These are phyloP conservation scores for Cytospora chrysosperma DNA, from an alignment of 2,329 filamentous ascomycete species.

Conservation along the genomic window DNA sequence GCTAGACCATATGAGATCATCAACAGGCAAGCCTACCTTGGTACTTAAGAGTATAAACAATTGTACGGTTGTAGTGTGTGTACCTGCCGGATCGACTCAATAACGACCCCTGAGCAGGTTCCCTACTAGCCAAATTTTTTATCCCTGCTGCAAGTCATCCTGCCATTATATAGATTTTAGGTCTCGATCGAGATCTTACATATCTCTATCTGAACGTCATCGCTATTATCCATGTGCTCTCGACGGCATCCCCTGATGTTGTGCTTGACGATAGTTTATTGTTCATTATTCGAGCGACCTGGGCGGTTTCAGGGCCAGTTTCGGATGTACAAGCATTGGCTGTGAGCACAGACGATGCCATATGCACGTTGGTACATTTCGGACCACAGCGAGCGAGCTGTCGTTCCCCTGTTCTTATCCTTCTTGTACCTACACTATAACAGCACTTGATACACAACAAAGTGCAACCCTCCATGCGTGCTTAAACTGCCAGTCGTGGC, in stretches of 20 bases:
- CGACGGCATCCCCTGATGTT: constrained; percentile 1
- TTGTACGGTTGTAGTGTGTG: too few relatives aligned
- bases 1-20: too few relatives aligned
- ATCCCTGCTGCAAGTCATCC: constrained; percentile 15
- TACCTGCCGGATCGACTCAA: neutral
- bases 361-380: neutral
- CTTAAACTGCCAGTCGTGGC: constrained; percentile 7
- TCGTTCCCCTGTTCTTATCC: neutral
- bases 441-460: constrained; percentile 2
- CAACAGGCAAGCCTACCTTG: too few relatives aligned
- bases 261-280: constrained; percentile 3
- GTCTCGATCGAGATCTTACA: constrained; percentile 9
- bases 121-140: neutral
- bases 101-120: neutral
- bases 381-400: constrained; percentile 11
- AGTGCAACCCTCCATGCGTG: constrained; percentile 12
- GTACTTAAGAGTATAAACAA: too few relatives aligned
- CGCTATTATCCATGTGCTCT: neutral
- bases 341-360: constrained; percentile 15
- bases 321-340: constrained; percentile 8
- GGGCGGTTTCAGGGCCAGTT: constrained; percentile 23
- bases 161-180: neutral
- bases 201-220: constrained; percentile 8
- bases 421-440: neutral
- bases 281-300: constrained; percentile 15